Base-by-base conservation (phyloP, 768 basidiomycete species). In the Leccinum boreale region DNA sequence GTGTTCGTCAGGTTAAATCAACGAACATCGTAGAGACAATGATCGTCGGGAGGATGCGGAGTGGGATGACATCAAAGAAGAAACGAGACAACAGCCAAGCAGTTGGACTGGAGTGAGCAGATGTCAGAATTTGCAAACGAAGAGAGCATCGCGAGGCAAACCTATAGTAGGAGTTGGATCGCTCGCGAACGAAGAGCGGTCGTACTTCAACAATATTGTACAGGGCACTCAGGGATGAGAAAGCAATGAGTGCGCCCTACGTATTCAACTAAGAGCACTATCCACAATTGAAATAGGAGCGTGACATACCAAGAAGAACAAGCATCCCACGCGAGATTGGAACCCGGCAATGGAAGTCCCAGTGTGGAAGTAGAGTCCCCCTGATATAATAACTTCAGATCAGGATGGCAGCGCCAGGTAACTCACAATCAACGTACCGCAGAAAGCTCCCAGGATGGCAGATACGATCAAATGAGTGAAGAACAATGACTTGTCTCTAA, bases 11-110 rank as follows among this genome's bases (percentile, higher is more conserved):
- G 28, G 23, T 33, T 3, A 10, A 36, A 47, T 35, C 4, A 35
- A 73, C 89, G 67, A 62, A 92, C 89, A 94, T 90, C 4, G 90
- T 85, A 4, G 86, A 82, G 6, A 97, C 87, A 51, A 95, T 76
- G 53, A 98, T 87, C 0, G 93, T 94, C 2, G 95, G 95, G 39
- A 97, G 79, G 45, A 98, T 77, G 28, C 95, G 85, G 33, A 98
- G 77, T 2, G 95, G 95, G 45, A 97, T 77, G 54, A 95, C 85
- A 66, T 98, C 95, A 67, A 95, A 95, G 21, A 93, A 67, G 70
- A 96, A 80, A 7, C 93, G 83, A 0, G 92, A 88, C n/a, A 95
- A 72, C 5, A 98, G 77, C 95, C 95, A 98, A 0, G 94, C 84
- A 11, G 92, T 85, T 0, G 94, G 94, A 63, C 91, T 92, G n/a